Evolutionary conservation across 345 rosid species (phyloP).

Genomic region (Isatis tinctoria): DNA sequence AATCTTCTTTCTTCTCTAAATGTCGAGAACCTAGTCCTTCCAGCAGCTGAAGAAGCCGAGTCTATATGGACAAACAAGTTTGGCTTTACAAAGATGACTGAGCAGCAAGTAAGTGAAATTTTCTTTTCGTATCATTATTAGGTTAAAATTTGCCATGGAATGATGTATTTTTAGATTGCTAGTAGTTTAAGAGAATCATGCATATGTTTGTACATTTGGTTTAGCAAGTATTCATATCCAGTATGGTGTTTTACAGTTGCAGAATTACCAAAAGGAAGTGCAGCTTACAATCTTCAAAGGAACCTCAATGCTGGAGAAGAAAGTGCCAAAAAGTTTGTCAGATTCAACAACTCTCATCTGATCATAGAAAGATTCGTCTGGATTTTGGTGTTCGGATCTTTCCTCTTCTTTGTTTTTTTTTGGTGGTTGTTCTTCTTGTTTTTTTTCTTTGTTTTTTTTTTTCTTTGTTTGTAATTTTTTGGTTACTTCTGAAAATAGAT

Average conservation of each 20-base stretch:
- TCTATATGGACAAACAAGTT: slow-evolving; percentile 90
- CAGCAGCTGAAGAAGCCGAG: slow-evolving; percentile 96
- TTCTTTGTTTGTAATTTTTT: slow-evolving; percentile 8
- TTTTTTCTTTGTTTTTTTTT: neutral
- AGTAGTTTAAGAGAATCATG: neutral
- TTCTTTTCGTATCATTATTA: neutral
- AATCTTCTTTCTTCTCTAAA: slow-evolving; percentile 60
- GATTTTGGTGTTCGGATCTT: slow-evolving; percentile 21
- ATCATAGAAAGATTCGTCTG: slow-evolving; percentile 5
- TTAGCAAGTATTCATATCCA: neutral
- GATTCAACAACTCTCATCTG: slow-evolving; percentile 28
- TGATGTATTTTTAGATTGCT: neutral
- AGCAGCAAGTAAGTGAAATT: slow-evolving; percentile 54
- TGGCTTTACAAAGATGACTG: slow-evolving; percentile 75
- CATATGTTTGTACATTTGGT: neutral
- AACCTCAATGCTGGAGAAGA: slow-evolving; percentile 83
- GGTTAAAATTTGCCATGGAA: neutral
- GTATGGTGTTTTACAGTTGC: slow-evolving; percentile 41
- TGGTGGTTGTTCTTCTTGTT: neutral
- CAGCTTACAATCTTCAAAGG: slow-evolving; percentile 85
- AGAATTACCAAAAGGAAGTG: slow-evolving; percentile 53
- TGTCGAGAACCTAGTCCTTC: slow-evolving; percentile 85
- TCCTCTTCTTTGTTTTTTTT: slow-evolving; percentile 9
- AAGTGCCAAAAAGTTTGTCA: slow-evolving; percentile 37
- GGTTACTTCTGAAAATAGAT: slow-evolving; percentile 8